phyloP scores from a whole-genome alignment of 2,329 filamentous ascomycete genomes.

The Didymella arachidicola region DNA sequence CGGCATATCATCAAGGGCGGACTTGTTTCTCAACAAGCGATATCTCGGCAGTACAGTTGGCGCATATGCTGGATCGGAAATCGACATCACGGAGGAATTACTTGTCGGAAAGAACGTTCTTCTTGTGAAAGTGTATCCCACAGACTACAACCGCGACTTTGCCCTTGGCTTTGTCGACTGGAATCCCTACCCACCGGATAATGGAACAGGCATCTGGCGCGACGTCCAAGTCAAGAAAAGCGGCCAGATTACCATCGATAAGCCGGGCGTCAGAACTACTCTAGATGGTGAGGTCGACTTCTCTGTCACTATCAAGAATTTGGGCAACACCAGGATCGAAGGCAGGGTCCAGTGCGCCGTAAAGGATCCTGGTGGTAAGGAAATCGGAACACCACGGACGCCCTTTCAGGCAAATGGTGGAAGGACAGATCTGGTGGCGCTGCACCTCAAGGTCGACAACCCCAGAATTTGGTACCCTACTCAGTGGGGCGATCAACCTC shows the following conservation, averaged over 20 bases:
- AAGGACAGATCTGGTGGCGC: slow-evolving; percentile 51
- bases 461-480: slow-evolving; percentile 69
- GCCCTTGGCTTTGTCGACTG: slow-evolving; percentile 68
- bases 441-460: slow-evolving; percentile 51
- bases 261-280: slow-evolving; percentile 37
- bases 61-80: slow-evolving; percentile 64
- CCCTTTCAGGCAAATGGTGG: slow-evolving; percentile 18
- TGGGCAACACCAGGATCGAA: slow-evolving; percentile 7
- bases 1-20: slow-evolving; percentile 67
- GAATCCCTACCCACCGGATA: slow-evolving; percentile 69
- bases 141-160: slow-evolving; percentile 66
- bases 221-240: slow-evolving; percentile 64
- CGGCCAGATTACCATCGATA: slow-evolving; percentile 54
- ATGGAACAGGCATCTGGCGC: slow-evolving; percentile 70
- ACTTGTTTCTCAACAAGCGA: slow-evolving; percentile 66
- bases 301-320: slow-evolving; percentile 35
- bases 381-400: slow-evolving; percentile 18
- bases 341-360: slow-evolving; percentile 21
- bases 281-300: slow-evolving; percentile 31
- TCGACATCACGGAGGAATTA: slow-evolving; percentile 60
- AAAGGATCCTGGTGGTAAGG: slow-evolving; percentile 17
- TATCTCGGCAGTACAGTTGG: slow-evolving; percentile 62
- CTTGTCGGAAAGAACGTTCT: slow-evolving; percentile 58
- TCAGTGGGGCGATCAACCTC: slow-evolving; percentile 64
- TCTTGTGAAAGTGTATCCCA: slow-evolving; percentile 63